Evolutionary conservation across 2,329 filamentous ascomycete genomes (phyloP).

Genomic region (Epichloe uncinata): DNA sequence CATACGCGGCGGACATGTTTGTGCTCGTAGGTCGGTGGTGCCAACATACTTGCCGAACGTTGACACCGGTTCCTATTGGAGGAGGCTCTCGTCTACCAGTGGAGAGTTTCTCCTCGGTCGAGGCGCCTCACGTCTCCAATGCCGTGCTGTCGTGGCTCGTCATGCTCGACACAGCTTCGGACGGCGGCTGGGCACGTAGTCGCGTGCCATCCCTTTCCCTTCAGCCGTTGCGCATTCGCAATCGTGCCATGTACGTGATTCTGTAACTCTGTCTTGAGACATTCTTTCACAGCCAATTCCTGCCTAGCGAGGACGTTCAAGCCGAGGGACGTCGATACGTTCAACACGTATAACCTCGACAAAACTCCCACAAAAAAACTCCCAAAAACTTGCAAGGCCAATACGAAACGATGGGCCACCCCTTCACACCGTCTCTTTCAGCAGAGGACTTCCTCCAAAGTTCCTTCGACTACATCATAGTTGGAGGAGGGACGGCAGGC

Average conservation of each 20-base stretch:
- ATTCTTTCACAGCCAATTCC: not conserved
- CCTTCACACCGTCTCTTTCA: not conserved
- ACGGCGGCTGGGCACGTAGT: too few species aligned
- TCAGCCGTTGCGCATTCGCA: not conserved
- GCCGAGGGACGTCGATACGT: too few species aligned
- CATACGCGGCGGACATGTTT: too few species aligned
- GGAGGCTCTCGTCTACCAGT: not conserved
- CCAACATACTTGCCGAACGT: not conserved
- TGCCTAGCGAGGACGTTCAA: too few species aligned
- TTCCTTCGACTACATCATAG: conserved; percentile 25
- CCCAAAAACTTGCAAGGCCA: not conserved
- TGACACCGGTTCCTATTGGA: not conserved
- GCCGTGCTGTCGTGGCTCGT: too few species aligned
- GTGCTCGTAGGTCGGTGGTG: not conserved
- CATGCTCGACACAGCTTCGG: too few species aligned
- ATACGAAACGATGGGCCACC: not conserved
- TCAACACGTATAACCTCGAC: not conserved
- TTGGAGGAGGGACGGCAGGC: conserved; percentile 42
- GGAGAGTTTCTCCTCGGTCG: not conserved
- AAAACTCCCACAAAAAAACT: too few species aligned
- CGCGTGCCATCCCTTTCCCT: not conserved
- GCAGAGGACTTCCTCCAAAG: conserved; percentile 13
- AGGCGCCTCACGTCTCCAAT: not conserved
- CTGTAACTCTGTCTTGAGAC: not conserved
- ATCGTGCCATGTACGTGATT: not conserved